A percentile compares a stretch with the other conserved stretches of the same genome.
phyloP scores from a whole-genome alignment of 306 rosid species.

The Dicorynia guianensis region DNA sequence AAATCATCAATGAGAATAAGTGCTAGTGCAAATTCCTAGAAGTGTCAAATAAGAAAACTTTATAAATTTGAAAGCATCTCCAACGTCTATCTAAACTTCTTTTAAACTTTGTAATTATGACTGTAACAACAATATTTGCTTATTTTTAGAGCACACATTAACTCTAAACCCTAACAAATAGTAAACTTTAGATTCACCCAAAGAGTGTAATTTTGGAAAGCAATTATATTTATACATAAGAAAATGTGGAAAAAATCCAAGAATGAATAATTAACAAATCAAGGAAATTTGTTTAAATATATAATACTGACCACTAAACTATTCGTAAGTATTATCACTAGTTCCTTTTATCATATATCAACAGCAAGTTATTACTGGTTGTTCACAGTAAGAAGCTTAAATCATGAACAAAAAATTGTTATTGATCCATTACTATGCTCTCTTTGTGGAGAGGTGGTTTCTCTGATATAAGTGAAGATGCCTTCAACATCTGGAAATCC shows the following conservation, averaged over 20 bases:
- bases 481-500: not conserved
- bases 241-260: too few species aligned
- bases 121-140: too few species aligned
- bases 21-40: not conserved
- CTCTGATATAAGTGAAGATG: not conserved
- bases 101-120: not conserved
- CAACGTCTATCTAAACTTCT: not conserved
- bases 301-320: not conserved
- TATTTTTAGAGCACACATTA: too few species aligned
- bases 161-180: too few species aligned
- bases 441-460: not conserved
- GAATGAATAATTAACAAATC: not conserved
- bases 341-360: not conserved
- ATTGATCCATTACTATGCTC: too few species aligned
- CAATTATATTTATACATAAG: too few species aligned
- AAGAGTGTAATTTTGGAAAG: too few species aligned
- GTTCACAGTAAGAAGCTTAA: too few species aligned
- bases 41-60: not conserved
- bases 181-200: too few species aligned
- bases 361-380: not conserved
- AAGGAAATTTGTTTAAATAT: not conserved
- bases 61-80: not conserved
- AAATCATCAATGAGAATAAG: not conserved
- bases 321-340: not conserved
- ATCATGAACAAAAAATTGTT: too few species aligned